Evolutionary conservation across 805 yeast species (phyloP), one percentile per base, ranked within the genome.

Genomic region (Maudiozyma turicensis): DNA sequence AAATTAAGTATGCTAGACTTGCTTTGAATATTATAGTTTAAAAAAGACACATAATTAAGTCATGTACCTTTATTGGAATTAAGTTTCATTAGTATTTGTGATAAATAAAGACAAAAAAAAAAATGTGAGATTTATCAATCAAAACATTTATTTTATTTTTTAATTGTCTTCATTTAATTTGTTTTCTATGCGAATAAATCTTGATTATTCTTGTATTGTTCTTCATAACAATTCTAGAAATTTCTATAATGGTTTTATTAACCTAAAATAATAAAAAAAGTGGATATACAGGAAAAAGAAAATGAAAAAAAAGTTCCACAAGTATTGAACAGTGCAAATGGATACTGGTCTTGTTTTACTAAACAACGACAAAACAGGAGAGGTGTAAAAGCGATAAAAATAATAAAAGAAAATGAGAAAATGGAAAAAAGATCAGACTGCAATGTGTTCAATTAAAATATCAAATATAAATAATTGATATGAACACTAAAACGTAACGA

Each of bases 181-280:
- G 38, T n/a, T 35, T 7, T 35, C 14, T 35, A 35, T 35, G 15
- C 6, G 38, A 20, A 39, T 40, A 28, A 40, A 40, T 28, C 28
- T 40, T 40, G 43, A 30, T 29, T 40, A 38, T 28, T 28, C 14
- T 20, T 40, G 15, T 40, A 40, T 31, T 42, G 35, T 42, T 31
- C 30, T 42, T 42, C 44, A 42, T 31, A 31, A 42, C 37, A 42
- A 42, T 42, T 31, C 44, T 30, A 42, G 44, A 32, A 42, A 42
- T 30, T 32, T 42, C 44, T 42, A 42, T 42, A 42, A 42, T 31
- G 44, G 37, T 31, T 38, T 39, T 31, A 42, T 30, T 31, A 42
- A 42, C 44, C 37, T 42, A 42, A 31, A 31, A 39, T 39, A 28
- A 39, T 39, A 28, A 42, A 31, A 42, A 42, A 40, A 40, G 33